These are phyloP conservation scores for Backusella mclennaniae DNA, from an alignment of 192 early-diverging fungal genomes.

Conservation along the genomic window DNA sequence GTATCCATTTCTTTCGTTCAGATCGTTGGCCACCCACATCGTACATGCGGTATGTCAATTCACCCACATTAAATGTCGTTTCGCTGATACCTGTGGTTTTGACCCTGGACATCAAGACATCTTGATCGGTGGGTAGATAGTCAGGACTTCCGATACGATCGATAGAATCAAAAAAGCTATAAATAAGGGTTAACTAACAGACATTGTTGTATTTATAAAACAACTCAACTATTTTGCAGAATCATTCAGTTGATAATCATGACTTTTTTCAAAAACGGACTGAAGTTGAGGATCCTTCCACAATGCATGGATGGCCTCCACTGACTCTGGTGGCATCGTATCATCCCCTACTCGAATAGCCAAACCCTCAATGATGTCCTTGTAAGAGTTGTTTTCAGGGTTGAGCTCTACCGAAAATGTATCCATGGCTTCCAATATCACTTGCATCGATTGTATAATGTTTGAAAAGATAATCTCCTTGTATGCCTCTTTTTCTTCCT, in stretches of 20 bases:
- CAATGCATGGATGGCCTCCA: slow-evolving; percentile 74
- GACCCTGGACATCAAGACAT: slow-evolving; percentile 91
- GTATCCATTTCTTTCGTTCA: slow-evolving; percentile 98
- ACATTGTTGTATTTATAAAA: slow-evolving; percentile 5
- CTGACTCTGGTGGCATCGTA: slow-evolving; percentile 69
- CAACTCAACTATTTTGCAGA: slow-evolving; percentile 82
- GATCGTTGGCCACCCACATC: slow-evolving; percentile 97
- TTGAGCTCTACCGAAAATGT: slow-evolving; percentile 72
- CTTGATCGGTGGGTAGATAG: slow-evolving; percentile 91
- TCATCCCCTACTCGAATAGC: slow-evolving; percentile 85
- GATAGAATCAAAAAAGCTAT: slow-evolving; percentile 89
- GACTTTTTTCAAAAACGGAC: slow-evolving; percentile 70
- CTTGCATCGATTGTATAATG: slow-evolving; percentile 42
- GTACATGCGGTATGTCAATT: slow-evolving; percentile 92
- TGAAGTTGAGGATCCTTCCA: slow-evolving; percentile 84
- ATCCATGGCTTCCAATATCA: slow-evolving; percentile 46
- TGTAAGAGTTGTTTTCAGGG: slow-evolving; percentile 66
- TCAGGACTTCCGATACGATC: slow-evolving; percentile 77
- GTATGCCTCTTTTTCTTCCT: slow-evolving; percentile 36
- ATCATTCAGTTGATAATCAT: slow-evolving; percentile 95
- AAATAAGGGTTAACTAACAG: background rate
- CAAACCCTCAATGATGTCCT: slow-evolving; percentile 69
- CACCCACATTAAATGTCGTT: slow-evolving; percentile 86
- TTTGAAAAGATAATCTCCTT: slow-evolving; percentile 44
- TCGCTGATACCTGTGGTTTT: slow-evolving; percentile 97